phyloP scores from a whole-genome alignment of 441 rosid species.

The Corymbia citriodora region DNA sequence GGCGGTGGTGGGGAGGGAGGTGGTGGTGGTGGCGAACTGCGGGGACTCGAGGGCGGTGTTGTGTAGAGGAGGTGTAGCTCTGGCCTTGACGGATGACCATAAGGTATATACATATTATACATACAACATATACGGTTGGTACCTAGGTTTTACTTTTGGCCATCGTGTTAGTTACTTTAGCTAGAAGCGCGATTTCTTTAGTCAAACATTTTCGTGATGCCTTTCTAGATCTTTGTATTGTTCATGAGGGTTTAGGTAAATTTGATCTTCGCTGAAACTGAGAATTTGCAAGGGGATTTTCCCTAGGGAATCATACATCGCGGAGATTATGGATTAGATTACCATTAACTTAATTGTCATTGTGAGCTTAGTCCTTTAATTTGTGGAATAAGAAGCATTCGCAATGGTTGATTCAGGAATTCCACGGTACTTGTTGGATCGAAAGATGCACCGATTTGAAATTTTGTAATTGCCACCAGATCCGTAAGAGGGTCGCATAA shows the following conservation, averaged over 20 bases:
- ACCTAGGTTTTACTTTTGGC: background rate
- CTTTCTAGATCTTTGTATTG: background rate
- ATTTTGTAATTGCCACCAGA: background rate
- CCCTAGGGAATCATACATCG: background rate
- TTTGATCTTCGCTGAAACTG: background rate
- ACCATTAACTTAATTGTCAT: background rate
- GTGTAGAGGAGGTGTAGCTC: slow-evolving; percentile 44
- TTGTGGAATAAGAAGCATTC: background rate
- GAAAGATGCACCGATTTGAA: background rate
- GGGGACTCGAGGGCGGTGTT: slow-evolving; percentile 84
- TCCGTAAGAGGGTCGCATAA: background rate
- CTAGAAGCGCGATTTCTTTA: background rate
- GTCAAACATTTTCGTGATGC: background rate
- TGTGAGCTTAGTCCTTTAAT: background rate
- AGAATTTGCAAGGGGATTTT: background rate
- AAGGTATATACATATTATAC: slow-evolving; percentile 22
- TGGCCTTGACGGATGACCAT: slow-evolving; percentile 66
- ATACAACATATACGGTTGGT: background rate
- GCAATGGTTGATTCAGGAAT: background rate
- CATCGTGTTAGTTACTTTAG: too few species aligned
- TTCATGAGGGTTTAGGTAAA: background rate
- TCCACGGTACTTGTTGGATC: background rate
- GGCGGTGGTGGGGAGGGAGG: slow-evolving; percentile 61
- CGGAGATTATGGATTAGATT: background rate
- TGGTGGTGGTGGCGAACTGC: slow-evolving; percentile 60